These are phyloP conservation scores for Rasamsonia emersonii DNA, from an alignment of 2,329 filamentous ascomycete genomes.

Conservation along the genomic window DNA sequence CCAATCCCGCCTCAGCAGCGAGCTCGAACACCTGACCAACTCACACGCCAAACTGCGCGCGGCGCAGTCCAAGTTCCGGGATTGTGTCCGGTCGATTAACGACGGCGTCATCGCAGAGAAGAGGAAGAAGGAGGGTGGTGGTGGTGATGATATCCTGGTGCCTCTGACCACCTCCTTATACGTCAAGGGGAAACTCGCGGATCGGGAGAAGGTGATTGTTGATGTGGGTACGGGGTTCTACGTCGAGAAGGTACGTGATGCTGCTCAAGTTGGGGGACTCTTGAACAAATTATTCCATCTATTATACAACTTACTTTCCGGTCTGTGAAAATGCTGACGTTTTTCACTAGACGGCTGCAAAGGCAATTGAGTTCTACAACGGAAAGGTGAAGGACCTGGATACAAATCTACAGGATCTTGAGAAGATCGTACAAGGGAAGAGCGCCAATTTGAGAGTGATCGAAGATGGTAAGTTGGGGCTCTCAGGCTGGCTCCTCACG, in stretches of 20 bases:
- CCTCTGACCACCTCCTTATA: constrained; percentile 92
- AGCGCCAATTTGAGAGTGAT: constrained; percentile 75
- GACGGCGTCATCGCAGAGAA: constrained; percentile 41
- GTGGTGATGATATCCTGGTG: constrained; percentile 58
- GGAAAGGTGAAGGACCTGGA: constrained; percentile 59
- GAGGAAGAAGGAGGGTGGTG: constrained; percentile 23
- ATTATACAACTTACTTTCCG: too few relatives aligned
- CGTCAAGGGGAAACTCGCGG: constrained; percentile 71
- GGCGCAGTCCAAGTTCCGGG: constrained; percentile 84
- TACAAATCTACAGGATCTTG: constrained; percentile 57
- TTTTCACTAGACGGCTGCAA: constrained; percentile 39
- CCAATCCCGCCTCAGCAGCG: constrained; percentile 92
- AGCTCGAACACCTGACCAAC: constrained; percentile 84
- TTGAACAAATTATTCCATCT: not conserved
- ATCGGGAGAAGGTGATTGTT: constrained; percentile 70
- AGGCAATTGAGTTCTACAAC: constrained; percentile 60
- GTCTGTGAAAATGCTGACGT: constrained; percentile 8
- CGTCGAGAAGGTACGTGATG: constrained; percentile 66
- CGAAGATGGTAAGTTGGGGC: constrained; percentile 68
- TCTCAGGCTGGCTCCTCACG: not conserved
- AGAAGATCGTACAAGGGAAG: constrained; percentile 64
- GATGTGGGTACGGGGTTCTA: constrained; percentile 93
- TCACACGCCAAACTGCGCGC: constrained; percentile 86
- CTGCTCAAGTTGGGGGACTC: not conserved
- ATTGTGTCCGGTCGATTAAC: constrained; percentile 73